Base-by-base conservation (phyloP, 2,329 filamentous ascomycete genomes). In the Arthrobotrys pseudoclavata region DNA sequence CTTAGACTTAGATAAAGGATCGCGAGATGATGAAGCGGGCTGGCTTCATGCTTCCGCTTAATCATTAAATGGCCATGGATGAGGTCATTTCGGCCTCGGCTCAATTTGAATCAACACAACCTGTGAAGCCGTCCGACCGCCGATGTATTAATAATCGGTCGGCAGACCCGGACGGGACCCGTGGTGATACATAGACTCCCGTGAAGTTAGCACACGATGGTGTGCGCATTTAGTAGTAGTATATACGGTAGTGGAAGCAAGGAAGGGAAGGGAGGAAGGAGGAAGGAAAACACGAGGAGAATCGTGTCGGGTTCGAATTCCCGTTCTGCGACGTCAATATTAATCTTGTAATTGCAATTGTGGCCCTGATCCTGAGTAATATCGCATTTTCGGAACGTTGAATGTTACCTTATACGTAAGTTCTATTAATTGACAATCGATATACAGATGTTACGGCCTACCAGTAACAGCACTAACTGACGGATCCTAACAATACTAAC, bases 21-120 rank as follows among this genome's bases (percentile, higher is more conserved):
- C 55, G 55, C 55, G 55, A 60, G 20, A 60, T 40, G 31, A 42
- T 20, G 55, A 60, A 60, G 55, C 31, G 31, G 55, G 55, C 20
- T 24, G 29, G 52, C 52, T 24, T 60, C 55, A 42, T 42, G 20
- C 34, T 60, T 60, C 55, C 55, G 55, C 18, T 60, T 60, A 42
- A 60, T 60, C 55, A 20, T 45, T 20, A 9, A 20, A 45, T 45
- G n/a, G 20, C 18, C 55, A 37, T 22, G 52, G 18, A 42, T 13
- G 34, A 13, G 31, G 20, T 42, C 55, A 60, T 60, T 60, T 60
- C 55, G 55, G 55, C 55, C 55, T 60, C 55, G 55, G 55, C 55
- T 60, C 55, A 60, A 60, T 40, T 37, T 60, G 55, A 60, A 24
- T 29, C 55, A 60, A 60, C 55, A 60, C 55, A 60, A 42, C 29